A percentile compares a stretch with the other conserved stretches of the same genome.
These are phyloP conservation scores for Lactarius deliciosus DNA, from an alignment of 768 basidiomycete genomes.

Conservation along the genomic window DNA sequence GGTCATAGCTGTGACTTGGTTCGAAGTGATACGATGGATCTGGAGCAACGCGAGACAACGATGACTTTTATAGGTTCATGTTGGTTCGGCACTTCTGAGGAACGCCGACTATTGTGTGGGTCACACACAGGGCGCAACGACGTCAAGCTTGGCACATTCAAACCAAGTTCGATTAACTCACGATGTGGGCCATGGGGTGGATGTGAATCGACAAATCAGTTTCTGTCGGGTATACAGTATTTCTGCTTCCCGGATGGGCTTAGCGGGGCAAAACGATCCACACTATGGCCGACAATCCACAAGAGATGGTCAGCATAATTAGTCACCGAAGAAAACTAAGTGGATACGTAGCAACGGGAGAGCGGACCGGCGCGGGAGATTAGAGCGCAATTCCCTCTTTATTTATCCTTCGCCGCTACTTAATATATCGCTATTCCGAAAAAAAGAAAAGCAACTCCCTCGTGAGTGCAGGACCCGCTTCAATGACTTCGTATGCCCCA, in stretches of 20 bases:
- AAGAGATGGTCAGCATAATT: neutral
- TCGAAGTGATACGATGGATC: neutral
- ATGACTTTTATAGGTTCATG: neutral
- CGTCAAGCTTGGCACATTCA: neutral
- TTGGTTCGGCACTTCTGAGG: neutral
- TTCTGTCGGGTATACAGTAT: neutral
- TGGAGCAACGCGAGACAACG: neutral
- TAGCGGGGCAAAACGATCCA: neutral
- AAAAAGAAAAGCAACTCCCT: too few relatives aligned
- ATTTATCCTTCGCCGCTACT: too few relatives aligned
- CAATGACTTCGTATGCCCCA: too few relatives aligned
- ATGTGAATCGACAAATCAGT: neutral
- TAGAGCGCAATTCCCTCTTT: too few relatives aligned
- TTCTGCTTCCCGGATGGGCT: neutral
- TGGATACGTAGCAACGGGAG: too few relatives aligned
- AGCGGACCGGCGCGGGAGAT: too few relatives aligned
- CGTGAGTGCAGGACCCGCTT: too few relatives aligned
- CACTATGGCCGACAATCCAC: neutral
- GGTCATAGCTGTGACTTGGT: constrained; percentile 11
- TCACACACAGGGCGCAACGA: neutral
- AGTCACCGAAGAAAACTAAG: neutral
- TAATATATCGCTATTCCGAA: too few relatives aligned
- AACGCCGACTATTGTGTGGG: neutral
- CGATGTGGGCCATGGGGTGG: neutral
- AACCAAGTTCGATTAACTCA: neutral